Evolutionary conservation across 2,329 filamentous ascomycete species (phyloP).

Genomic region (Phyllosticta paracitricarpa): DNA sequence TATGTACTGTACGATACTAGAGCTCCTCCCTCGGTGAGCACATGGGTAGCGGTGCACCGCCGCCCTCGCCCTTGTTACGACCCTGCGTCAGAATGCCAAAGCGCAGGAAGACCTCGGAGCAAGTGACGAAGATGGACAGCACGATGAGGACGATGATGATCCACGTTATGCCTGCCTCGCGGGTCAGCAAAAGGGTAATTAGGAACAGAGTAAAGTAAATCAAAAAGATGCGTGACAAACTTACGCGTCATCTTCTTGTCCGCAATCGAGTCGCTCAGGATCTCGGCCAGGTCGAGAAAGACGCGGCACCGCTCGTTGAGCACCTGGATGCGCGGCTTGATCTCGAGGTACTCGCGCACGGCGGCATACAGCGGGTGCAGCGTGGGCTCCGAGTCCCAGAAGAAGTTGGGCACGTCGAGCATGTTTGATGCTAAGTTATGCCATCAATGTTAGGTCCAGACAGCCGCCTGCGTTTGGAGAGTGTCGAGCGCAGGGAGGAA

Average conservation of each 20-base stretch:
- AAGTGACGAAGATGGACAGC: conserved; percentile 82
- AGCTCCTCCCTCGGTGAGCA: conserved; percentile 7
- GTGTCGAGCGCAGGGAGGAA: background rate
- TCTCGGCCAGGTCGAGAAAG: conserved; percentile 92
- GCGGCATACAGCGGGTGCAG: conserved; percentile 89
- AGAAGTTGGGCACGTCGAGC: conserved; percentile 91
- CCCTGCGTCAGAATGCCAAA: conserved; percentile 41
- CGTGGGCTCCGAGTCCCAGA: conserved; percentile 96
- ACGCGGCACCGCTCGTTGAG: conserved; percentile 95
- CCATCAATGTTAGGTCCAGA: background rate
- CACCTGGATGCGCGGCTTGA: conserved; percentile 89
- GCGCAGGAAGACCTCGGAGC: conserved; percentile 76
- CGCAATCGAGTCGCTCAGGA: conserved; percentile 81
- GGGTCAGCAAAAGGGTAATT: background rate
- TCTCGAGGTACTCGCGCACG: conserved; percentile 94
- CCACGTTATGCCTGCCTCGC: conserved; percentile 65
- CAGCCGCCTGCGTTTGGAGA: background rate
- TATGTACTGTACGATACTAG: background rate
- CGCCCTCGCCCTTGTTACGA: background rate
- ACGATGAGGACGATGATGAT: conserved; percentile 94
- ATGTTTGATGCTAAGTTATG: conserved; percentile 71
- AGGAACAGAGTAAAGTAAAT: background rate
- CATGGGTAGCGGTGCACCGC: conserved; percentile 1
- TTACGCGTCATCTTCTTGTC: conserved; percentile 84
- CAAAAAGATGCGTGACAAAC: conserved; percentile 5